These are phyloP conservation scores for Ophiosphaerella korrae DNA, from an alignment of 2,329 filamentous ascomycete genomes.

Conservation along the genomic window DNA sequence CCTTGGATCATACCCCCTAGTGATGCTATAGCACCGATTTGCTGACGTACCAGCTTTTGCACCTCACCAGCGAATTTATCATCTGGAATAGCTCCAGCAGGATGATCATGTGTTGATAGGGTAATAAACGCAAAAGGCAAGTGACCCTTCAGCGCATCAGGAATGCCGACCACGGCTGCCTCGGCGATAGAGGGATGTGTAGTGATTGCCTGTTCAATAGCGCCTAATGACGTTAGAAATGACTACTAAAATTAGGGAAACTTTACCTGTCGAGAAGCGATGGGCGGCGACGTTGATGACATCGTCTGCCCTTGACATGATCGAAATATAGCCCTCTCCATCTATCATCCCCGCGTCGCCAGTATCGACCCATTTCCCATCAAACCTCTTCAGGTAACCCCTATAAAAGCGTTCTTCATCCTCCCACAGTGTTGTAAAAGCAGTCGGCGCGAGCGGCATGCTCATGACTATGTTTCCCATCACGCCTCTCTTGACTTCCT, in stretches of 20 bases:
- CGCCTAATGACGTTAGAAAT: conserved; percentile 56
- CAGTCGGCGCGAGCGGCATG: conserved; percentile 82
- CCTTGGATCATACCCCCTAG: conserved; percentile 86
- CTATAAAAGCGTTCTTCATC: conserved; percentile 86
- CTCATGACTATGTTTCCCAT: conserved; percentile 94
- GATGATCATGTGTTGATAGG: conserved; percentile 59
- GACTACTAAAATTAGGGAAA: not conserved
- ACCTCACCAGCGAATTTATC: conserved; percentile 65
- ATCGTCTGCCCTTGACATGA: conserved; percentile 75
- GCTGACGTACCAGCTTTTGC: conserved; percentile 72
- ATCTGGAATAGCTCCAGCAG: conserved; percentile 57
- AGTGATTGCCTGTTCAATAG: conserved; percentile 89
- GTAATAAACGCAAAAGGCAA: conserved; percentile 89
- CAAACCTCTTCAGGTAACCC: conserved; percentile 81
- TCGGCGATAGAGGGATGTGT: conserved; percentile 80
- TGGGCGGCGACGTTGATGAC: conserved; percentile 97
- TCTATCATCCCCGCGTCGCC: conserved; percentile 91
- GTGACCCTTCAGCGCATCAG: conserved; percentile 85
- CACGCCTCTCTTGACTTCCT: conserved; percentile 69
- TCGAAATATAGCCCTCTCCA: conserved; percentile 67
- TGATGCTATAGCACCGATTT: conserved; percentile 86
- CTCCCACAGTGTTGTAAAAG: conserved; percentile 82
- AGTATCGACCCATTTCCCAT: conserved; percentile 84
- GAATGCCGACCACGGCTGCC: conserved; percentile 83
- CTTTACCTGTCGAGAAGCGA: conserved; percentile 80